Evolutionary conservation across 176 grass and related monocot genomes (phyloP), one percentile per base, ranked within the genome.

Genomic region (Zoysia pacifica): DNA sequence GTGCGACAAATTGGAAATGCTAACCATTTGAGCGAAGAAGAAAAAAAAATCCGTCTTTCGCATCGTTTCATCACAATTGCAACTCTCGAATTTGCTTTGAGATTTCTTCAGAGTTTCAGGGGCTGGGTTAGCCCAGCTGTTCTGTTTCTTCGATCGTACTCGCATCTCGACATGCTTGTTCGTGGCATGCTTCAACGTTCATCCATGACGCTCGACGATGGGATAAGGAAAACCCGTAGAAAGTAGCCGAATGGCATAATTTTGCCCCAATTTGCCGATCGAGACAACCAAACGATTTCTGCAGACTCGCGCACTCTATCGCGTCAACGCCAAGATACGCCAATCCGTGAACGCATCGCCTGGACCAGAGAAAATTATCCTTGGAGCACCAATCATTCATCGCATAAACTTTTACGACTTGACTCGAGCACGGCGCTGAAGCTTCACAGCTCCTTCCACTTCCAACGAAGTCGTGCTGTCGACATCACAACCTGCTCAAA

Each of bases 391-490:
- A 19, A 78, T 9, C 19, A 69, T 52, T 61, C 53, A 62, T 6
- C 42, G 13, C 45, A 40, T 5, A 13, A 15, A 4, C 6, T 38
- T 28, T 62, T 62, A 44, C 13, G 28, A 20, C 43, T 59, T 69
- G 78, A 81, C 49, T 12, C 9, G 53, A 47, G 42, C 40, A 49
- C 74, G 74, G 61, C 18, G 13, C 74, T 2, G 75, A 15, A 13
- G 36, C 61, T 77, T 64, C 75, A 62, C 75, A 51, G 76, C 48
- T 78, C 62, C 48, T 66, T 66, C 62, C 62, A 41, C 14, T 16
- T 28, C 63, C 44, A 52, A 16, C 83, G 0, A 48, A 45, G 49
- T 14, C 18, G 40, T 7, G 56, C 5, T 20, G 19, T 35, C 67
- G 36, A 5, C 47, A 7, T 36, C 40, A 36, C 5, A 70, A 5